phyloP scores from a whole-genome alignment of 2,329 filamentous ascomycete species.

The Claviceps fusiformis region DNA sequence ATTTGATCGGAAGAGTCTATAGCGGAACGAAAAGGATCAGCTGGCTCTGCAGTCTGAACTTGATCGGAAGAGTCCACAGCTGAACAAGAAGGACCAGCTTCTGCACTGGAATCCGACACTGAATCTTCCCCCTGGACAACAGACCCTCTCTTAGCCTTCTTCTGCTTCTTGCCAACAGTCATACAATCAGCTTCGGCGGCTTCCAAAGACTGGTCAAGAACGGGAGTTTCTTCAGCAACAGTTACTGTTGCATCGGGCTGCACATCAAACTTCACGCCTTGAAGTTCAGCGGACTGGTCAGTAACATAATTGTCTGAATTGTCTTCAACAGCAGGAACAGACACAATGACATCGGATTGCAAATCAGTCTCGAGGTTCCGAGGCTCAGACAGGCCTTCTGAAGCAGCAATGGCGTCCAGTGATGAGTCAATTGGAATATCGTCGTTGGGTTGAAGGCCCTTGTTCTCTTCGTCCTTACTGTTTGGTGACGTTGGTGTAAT shows the following conservation, averaged over 20 bases:
- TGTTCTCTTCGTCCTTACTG: slow-evolving; percentile 8
- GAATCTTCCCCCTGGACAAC: slow-evolving; percentile 10
- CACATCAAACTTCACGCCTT: not conserved
- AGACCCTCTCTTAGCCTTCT: slow-evolving; percentile 9
- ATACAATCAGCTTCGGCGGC: not conserved
- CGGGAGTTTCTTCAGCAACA: not conserved
- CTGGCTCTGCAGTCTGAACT: not conserved
- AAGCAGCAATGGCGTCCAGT: not conserved
- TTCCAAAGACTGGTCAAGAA: not conserved
- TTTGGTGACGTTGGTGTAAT: not conserved
- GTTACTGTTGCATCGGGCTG: not conserved
- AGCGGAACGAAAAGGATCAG: not conserved
- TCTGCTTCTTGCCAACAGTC: slow-evolving; percentile 5
- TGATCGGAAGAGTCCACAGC: not conserved
- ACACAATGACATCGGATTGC: too few relatives aligned
- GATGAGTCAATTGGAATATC: not conserved
- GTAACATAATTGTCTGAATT: not conserved
- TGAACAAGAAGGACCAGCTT: not conserved
- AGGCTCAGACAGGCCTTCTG: not conserved
- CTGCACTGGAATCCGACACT: not conserved
- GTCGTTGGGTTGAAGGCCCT: not conserved
- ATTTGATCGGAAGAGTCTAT: not conserved
- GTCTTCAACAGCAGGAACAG: not conserved
- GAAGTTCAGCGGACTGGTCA: not conserved
- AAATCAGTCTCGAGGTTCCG: not conserved